These are phyloP conservation scores for Epicoccum sorghinum DNA, from an alignment of 2,329 filamentous ascomycete species.

Conservation along the genomic window DNA sequence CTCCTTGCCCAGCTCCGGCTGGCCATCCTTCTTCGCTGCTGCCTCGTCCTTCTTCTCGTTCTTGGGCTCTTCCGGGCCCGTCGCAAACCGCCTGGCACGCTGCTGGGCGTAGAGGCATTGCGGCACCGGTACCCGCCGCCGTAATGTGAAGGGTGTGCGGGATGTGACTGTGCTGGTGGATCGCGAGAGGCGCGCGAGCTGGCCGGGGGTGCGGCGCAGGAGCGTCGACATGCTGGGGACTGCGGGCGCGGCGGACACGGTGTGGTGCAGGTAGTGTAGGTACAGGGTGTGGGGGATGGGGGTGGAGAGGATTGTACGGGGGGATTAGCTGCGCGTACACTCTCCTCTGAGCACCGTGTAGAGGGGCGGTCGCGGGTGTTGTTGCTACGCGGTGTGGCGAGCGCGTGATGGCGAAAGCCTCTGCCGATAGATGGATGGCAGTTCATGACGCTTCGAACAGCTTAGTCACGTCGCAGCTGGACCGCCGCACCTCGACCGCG, in stretches of 20 bases:
- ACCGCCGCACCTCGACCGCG: not conserved
- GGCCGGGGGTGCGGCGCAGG: slow-evolving; percentile 66
- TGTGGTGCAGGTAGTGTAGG: slow-evolving; percentile 10
- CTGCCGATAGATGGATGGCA: slow-evolving; percentile 6
- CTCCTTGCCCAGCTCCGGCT: slow-evolving; percentile 42
- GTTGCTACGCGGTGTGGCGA: slow-evolving; percentile 11
- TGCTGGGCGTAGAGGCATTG: slow-evolving; percentile 53
- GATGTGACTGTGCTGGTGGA: slow-evolving; percentile 60
- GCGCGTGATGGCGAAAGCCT: slow-evolving; percentile 18
- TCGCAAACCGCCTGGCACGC: slow-evolving; percentile 52
- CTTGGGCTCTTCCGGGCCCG: slow-evolving; percentile 42
- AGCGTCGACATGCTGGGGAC: slow-evolving; percentile 65
- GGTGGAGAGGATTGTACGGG: not conserved
- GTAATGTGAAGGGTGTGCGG: slow-evolving; percentile 50
- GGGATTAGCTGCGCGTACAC: slow-evolving; percentile 1
- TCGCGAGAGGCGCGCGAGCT: slow-evolving; percentile 67
- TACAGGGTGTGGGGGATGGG: not conserved
- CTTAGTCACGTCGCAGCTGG: not conserved
- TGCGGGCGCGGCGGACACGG: slow-evolving; percentile 39
- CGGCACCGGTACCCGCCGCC: slow-evolving; percentile 48
- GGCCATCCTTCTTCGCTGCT: slow-evolving; percentile 36
- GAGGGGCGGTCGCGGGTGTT: not conserved
- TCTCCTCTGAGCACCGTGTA: slow-evolving; percentile 3
- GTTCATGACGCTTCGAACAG: slow-evolving; percentile 14
- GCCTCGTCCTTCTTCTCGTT: slow-evolving; percentile 40